Evolutionary conservation across 75 land plant species (phyloP).

Genomic region (Cunninghamia lanceolata): DNA sequence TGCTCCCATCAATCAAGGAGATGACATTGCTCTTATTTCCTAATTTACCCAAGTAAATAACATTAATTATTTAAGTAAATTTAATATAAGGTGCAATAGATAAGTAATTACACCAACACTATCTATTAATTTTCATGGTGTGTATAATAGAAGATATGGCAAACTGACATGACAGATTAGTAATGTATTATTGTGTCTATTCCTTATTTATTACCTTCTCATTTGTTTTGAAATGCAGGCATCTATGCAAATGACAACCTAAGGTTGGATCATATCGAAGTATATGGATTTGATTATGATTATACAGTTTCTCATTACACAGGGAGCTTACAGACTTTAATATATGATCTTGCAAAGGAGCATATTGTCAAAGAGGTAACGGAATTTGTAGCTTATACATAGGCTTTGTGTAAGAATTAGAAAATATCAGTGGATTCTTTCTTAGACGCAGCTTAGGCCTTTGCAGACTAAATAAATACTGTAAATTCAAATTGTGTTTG

Average conservation of each 20-base stretch:
- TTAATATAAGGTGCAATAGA: too few relatives aligned
- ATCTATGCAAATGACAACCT: conserved; percentile 88
- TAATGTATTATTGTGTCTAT: background rate
- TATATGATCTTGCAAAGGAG: conserved; percentile 88
- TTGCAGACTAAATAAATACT: background rate
- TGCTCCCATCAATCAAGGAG: too few relatives aligned
- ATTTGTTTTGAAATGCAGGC: conserved; percentile 37
- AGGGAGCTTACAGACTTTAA: conserved; percentile 60
- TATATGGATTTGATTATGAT: conserved; percentile 98
- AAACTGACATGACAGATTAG: background rate
- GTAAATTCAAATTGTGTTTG: background rate
- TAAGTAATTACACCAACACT: too few relatives aligned
- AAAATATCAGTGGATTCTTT: background rate
- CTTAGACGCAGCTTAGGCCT: background rate
- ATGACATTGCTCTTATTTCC: too few relatives aligned
- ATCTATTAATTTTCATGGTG: background rate
- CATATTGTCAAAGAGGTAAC: conserved; percentile 95
- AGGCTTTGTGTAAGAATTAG: background rate
- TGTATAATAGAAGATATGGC: background rate
- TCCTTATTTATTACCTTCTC: background rate
- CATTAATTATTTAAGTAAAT: too few relatives aligned
- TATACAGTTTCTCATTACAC: conserved; percentile 95
- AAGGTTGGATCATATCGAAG: conserved; percentile 71
- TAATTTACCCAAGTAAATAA: too few relatives aligned
- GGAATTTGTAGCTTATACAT: background rate